Evolutionary conservation across 1,284 basidiomycete species (phyloP), one percentile per base, ranked within the genome.

Genomic region (Singerocomus inundabilis): DNA sequence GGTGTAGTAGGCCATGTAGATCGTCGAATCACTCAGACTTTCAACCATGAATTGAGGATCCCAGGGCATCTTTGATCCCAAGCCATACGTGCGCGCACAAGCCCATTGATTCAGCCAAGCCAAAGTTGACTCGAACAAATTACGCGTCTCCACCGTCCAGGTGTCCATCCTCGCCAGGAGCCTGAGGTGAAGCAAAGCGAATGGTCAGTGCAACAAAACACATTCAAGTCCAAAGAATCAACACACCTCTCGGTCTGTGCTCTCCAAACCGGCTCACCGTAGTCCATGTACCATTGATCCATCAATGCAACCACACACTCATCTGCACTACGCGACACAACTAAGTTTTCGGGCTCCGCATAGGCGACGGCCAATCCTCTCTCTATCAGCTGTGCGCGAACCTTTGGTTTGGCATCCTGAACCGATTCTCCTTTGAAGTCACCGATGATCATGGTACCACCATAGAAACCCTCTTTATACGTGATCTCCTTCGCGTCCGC

Each of bases 221-320:
- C 4, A 15, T 5, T n/a, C 16, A n/a, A 53, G 3, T 30, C 11
- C n/a, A 45, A 13, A 24, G 15, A 74, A 81, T 57, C 61, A 86
- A 75, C 83, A 53, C 63, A 91, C 92, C 81, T 85, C 69, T 94
- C 88, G 7, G 93, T 85, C 63, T 91, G 79, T 15, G 80, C 82
- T 70, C 88, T 90, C 97, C 97, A 99, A 34, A 71, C 69, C 4
- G 83, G 68, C 76, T 98, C 95, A 61, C 96, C 97, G 66, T 99
- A 99, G 73, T 99, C 94, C 68, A 99, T 75, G 73, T 99, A 99
- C 95, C 96, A 99, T 72, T 99, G 97, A 69, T 99, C 97, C 81
- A 94, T 96, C 56, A 99, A 77, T 6, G 96, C 95, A 52, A 99
- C 95, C 31, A 98, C 91, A 75, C 96, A 99, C 72, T 98, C 96